A percentile compares a stretch with the other conserved stretches of the same genome.
These are phyloP conservation scores for Ceratocystis lukuohia DNA, from an alignment of 2,329 filamentous ascomycete genomes.

Conservation along the genomic window DNA sequence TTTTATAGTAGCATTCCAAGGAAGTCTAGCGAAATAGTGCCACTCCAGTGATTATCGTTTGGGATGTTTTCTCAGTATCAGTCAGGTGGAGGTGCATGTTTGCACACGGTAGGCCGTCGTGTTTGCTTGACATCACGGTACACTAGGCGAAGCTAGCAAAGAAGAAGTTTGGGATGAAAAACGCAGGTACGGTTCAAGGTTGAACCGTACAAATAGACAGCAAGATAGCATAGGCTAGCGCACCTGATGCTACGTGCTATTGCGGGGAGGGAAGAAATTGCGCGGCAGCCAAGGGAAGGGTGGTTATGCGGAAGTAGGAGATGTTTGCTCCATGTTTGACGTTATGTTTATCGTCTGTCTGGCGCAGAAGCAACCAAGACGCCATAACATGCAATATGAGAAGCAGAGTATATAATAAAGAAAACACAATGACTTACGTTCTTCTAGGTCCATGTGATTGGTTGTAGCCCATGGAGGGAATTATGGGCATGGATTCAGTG, in stretches of 20 bases:
- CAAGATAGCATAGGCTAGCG: background rate
- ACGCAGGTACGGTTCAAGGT: background rate
- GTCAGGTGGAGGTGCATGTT: background rate
- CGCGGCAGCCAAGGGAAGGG: background rate
- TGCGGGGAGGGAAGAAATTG: background rate
- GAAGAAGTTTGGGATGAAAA: background rate
- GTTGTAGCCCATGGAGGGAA: conserved; percentile 14
- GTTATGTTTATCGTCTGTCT: background rate
- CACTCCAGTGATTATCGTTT: background rate
- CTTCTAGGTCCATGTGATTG: conserved; percentile 8
- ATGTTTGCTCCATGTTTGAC: conserved; percentile 1
- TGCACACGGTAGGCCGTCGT: background rate
- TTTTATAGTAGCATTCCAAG: background rate
- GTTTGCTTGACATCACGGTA: background rate
- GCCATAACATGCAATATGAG: background rate
- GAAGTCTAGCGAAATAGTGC: background rate
- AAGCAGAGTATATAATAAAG: background rate
- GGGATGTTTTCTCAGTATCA: background rate
- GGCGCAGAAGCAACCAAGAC: conserved; percentile 3
- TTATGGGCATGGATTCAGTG: conserved; percentile 17
- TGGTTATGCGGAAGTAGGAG: background rate
- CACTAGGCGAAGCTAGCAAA: conserved; percentile 2
- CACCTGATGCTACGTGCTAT: background rate
- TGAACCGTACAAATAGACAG: background rate
- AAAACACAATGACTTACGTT: conserved; percentile 15